Conservation (phyloP, 2,329 filamentous ascomycete species). For the Talaromyces sp. region DNA sequence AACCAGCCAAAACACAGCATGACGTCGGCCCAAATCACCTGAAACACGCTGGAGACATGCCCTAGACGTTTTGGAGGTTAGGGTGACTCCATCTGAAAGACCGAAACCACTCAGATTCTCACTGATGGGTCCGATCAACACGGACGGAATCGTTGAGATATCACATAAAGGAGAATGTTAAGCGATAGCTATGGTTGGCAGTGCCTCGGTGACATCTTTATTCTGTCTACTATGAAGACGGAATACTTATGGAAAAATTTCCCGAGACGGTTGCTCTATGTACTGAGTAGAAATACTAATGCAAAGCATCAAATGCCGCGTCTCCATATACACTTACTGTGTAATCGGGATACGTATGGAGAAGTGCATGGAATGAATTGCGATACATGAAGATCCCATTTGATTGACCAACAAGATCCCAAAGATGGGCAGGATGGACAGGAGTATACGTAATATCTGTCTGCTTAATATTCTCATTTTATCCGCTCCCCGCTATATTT, state of each 20-base stretch:
- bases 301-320: background rate
- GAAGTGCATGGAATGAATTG: background rate
- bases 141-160: background rate
- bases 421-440: background rate
- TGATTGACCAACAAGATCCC: background rate
- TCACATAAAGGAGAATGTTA: background rate
- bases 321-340: background rate
- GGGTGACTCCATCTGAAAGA: background rate
- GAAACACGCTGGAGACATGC: slow-evolving; percentile 8
- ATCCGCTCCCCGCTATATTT: background rate
- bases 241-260: background rate
- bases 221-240: background rate
- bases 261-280: background rate
- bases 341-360: background rate
- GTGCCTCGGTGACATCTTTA: background rate
- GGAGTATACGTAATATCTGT: background rate
- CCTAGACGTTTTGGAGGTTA: background rate
- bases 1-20: slow-evolving; percentile 2
- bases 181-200: background rate
- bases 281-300: background rate
- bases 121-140: background rate
- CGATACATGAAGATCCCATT: background rate
- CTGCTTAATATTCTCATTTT: background rate
- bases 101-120: background rate
- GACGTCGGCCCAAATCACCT: slow-evolving; percentile 4